phyloP scores from a whole-genome alignment of 1,139 yeast species.

The Entelexis paramagnoliae region DNA sequence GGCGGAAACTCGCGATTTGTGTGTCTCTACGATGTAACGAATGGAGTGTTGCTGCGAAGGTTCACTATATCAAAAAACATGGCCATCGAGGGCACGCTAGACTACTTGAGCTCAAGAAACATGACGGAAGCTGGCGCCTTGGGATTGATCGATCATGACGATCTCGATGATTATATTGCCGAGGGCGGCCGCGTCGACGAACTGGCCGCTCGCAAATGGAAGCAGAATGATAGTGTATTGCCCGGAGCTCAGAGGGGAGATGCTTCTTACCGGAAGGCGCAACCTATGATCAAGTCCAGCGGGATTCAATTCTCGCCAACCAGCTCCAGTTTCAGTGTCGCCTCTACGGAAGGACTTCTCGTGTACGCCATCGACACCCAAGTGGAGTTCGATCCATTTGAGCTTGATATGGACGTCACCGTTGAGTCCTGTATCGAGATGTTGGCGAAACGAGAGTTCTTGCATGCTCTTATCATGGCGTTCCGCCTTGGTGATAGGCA shows the following conservation, averaged over 20 bases:
- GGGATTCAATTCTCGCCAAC: conserved; percentile 81
- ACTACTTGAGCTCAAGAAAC: conserved; percentile 63
- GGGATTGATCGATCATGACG: conserved; percentile 71
- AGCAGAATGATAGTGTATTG: conserved; percentile 43
- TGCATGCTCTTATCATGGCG: conserved; percentile 82
- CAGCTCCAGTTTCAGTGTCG: conserved; percentile 84
- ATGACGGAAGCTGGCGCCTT: conserved; percentile 85
- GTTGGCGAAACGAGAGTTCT: conserved; percentile 49
- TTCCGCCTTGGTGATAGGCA: conserved; percentile 79
- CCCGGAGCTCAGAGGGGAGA: conserved; percentile 92
- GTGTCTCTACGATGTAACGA: conserved; percentile 79
- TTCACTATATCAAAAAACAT: conserved; percentile 81
- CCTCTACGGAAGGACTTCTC: conserved; percentile 87
- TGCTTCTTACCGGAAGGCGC: conserved; percentile 60
- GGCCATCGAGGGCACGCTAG: conserved; percentile 82
- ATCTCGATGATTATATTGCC: conserved; percentile 77
- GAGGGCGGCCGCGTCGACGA: conserved; percentile 43
- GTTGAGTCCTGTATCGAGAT: conserved; percentile 62
- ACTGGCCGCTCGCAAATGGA: conserved; percentile 13
- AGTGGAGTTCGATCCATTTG: conserved; percentile 84
- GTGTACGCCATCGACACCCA: conserved; percentile 70
- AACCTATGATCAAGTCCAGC: conserved; percentile 75
- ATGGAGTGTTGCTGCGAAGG: conserved; percentile 73
- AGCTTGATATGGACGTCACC: conserved; percentile 84
- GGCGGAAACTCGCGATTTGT: conserved; percentile 90